A percentile compares a stretch with the other conserved stretches of the same genome.
These are phyloP conservation scores for Leersia perrieri DNA, from an alignment of 176 grass and related monocot species.

Conservation along the genomic window DNA sequence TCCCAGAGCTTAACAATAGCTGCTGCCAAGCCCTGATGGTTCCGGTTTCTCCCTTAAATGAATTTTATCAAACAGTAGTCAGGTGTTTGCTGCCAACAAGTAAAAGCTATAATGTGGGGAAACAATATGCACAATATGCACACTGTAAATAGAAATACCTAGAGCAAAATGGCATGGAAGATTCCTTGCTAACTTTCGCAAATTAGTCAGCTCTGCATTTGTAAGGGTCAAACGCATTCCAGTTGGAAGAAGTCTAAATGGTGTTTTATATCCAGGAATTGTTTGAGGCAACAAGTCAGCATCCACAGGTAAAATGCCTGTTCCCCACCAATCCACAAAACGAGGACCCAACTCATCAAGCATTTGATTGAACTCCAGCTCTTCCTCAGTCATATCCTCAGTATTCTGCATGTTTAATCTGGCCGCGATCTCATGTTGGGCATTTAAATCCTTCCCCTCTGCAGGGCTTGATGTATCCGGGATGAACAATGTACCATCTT, in stretches of 20 bases:
- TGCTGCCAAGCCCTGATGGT: conserved; percentile 81
- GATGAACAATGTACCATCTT: conserved; percentile 53
- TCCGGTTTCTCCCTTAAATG: conserved; percentile 81
- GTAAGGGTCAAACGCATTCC: conserved; percentile 77
- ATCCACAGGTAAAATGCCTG: conserved; percentile 69
- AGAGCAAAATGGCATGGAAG: conserved; percentile 97
- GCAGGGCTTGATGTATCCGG: conserved; percentile 44
- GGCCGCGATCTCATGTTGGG: conserved; percentile 14
- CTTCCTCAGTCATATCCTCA: conserved; percentile 71
- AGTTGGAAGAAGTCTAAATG: conserved; percentile 74
- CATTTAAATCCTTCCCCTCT: conserved; percentile 19
- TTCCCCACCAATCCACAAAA: conserved; percentile 94
- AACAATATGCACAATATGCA: not conserved
- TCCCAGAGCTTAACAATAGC: conserved; percentile 96
- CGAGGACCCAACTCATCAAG: conserved; percentile 83
- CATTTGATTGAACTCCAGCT: conserved; percentile 79
- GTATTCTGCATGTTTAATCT: conserved; percentile 34
- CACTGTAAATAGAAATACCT: conserved; percentile 51
- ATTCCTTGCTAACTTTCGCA: conserved; percentile 65
- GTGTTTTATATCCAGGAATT: conserved; percentile 87
- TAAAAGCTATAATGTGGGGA: not conserved
- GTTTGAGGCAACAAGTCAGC: conserved; percentile 77
- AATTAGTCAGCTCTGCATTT: conserved; percentile 76
- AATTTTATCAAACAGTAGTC: conserved; percentile 35
- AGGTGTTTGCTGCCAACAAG: conserved; percentile 1